A percentile compares a stretch with the other conserved stretches of the same genome.
Evolutionary conservation across 805 yeast species (phyloP).

Genomic region (Saccharomyces kudriavzevii): DNA sequence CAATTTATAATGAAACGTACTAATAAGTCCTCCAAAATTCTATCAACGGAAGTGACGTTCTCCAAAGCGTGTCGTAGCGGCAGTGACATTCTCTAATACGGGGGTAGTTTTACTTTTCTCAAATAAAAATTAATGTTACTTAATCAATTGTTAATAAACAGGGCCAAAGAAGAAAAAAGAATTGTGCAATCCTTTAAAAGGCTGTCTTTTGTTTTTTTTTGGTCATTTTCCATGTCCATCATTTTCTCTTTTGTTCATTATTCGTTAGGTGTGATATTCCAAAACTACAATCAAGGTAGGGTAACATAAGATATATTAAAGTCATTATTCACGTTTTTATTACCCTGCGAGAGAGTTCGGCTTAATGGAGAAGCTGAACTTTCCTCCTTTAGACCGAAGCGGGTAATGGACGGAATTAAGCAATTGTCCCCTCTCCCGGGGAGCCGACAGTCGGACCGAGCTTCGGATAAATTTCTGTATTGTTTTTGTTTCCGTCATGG

Average conservation of each 20-base stretch:
- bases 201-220: background rate
- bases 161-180: background rate
- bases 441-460: background rate
- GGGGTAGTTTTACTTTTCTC: background rate
- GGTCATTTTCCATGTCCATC: background rate
- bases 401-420: background rate
- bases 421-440: background rate
- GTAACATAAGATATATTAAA: background rate
- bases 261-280: background rate
- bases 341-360: background rate
- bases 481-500: background rate
- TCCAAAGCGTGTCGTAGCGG: constrained; percentile 49
- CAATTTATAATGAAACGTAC: constrained; percentile 88
- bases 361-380: background rate
- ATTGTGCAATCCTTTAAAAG: background rate
- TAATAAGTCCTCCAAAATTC: constrained; percentile 73
- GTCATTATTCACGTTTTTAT: background rate
- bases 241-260: background rate
- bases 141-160: background rate
- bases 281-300: background rate
- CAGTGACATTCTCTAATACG: constrained; percentile 41
- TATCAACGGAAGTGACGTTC: constrained; percentile 53
- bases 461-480: background rate
- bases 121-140: background rate
- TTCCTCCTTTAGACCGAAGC: background rate